Conservation (phyloP, 2,329 filamentous ascomycete species). For the Dryadomyces quercus-mongolicae region DNA sequence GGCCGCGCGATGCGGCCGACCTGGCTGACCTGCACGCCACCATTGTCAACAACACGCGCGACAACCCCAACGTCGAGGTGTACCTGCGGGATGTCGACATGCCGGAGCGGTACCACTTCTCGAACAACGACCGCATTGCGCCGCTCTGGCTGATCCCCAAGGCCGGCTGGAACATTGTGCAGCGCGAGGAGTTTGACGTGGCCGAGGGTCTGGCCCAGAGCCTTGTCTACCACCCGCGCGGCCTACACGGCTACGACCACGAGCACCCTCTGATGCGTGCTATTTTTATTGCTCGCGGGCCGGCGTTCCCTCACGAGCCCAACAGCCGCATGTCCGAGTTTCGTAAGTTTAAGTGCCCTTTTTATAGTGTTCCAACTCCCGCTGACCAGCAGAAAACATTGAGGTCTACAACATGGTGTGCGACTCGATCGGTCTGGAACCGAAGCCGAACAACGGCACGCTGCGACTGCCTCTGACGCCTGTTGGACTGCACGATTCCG, state of each 20-base stretch:
- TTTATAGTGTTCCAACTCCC: background rate
- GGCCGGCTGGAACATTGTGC: conserved; percentile 84
- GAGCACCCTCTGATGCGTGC: conserved; percentile 92
- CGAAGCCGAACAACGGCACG: conserved; percentile 78
- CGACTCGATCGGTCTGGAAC: conserved; percentile 65
- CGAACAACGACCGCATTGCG: conserved; percentile 76
- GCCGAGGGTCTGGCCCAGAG: conserved; percentile 51
- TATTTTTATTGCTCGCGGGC: conserved; percentile 85
- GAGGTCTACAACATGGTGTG: conserved; percentile 94
- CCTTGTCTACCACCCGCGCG: conserved; percentile 63
- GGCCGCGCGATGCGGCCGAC: conserved; percentile 59
- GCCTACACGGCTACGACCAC: conserved; percentile 90
- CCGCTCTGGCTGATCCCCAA: conserved; percentile 91
- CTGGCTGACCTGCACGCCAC: conserved; percentile 55
- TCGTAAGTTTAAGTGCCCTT: conserved; percentile 49
- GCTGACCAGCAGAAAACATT: conserved; percentile 57
- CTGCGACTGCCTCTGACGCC: conserved; percentile 58
- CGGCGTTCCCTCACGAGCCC: conserved; percentile 76
- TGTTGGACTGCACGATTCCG: conserved; percentile 40
- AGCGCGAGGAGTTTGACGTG: conserved; percentile 66
- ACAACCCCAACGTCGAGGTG: conserved; percentile 65
- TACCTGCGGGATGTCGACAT: conserved; percentile 80
- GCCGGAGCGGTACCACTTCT: conserved; percentile 88
- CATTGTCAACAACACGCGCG: conserved; percentile 41
- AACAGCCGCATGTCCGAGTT: conserved; percentile 73